A percentile compares a stretch with the other conserved stretches of the same genome.
Evolutionary conservation across 306 rosid genomes (phyloP).

Genomic region (Begonia fuchsioides): DNA sequence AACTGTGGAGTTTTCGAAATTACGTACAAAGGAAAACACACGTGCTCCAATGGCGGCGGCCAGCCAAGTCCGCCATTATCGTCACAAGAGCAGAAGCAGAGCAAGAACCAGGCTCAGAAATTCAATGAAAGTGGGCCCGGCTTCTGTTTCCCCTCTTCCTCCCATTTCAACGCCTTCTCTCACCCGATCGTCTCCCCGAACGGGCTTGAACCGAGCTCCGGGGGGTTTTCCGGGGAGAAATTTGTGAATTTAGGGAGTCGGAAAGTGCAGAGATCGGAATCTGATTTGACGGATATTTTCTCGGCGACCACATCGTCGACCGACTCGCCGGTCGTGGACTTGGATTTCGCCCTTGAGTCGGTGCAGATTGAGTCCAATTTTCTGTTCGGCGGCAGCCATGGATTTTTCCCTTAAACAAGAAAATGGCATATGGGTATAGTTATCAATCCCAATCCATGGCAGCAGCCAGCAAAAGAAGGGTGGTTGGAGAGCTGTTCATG

Average conservation of each 20-base stretch:
- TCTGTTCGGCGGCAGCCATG: background rate
- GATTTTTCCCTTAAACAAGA: too few species aligned
- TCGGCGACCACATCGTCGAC: conserved; percentile 43
- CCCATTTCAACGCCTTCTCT: conserved; percentile 18
- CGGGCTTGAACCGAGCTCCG: conserved; percentile 30
- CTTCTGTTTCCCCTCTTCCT: conserved; percentile 24
- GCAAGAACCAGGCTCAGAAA: conserved; percentile 16
- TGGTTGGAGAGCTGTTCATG: too few species aligned
- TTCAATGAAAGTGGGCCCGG: conserved; percentile 19
- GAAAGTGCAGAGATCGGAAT: conserved; percentile 27
- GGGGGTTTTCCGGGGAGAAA: background rate
- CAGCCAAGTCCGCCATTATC: conserved; percentile 7
- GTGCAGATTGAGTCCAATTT: conserved; percentile 1
- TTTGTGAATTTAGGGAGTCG: too few species aligned
- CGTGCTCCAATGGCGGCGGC: conserved; percentile 32
- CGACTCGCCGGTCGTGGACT: conserved; percentile 36
- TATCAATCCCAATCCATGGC: too few species aligned
- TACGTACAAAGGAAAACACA: conserved; percentile 49
- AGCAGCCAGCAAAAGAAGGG: too few species aligned
- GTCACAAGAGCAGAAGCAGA: conserved; percentile 16
- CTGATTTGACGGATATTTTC: conserved; percentile 34
- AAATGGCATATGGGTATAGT: too few species aligned
- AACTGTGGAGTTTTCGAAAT: conserved; percentile 30
- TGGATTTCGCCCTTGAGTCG: conserved; percentile 8
- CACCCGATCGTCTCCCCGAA: conserved; percentile 26